Evolutionary conservation across 202 grass and related monocot species (phyloP).

Genomic region (Setaria italica): DNA sequence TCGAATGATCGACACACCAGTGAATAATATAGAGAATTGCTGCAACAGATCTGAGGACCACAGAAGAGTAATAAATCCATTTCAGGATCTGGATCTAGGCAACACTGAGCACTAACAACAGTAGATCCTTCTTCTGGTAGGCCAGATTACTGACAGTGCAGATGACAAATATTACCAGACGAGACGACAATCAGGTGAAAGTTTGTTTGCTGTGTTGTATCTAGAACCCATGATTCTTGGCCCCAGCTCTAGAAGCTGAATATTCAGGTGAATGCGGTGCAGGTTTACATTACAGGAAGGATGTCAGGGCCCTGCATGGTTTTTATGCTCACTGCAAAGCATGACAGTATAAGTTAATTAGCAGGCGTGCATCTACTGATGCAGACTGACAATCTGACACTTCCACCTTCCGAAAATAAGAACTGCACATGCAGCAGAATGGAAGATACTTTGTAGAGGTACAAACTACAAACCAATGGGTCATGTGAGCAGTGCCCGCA

Average conservation of each 20-base stretch:
- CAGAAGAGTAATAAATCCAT: slow-evolving; percentile 2
- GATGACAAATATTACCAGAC: background rate
- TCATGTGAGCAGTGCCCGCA: slow-evolving; percentile 47
- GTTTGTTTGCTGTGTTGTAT: background rate
- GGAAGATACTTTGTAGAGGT: slow-evolving; percentile 19
- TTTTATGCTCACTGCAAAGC: background rate
- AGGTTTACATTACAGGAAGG: background rate
- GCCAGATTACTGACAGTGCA: background rate
- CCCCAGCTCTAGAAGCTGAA: slow-evolving; percentile 4
- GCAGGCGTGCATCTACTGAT: background rate
- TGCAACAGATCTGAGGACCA: slow-evolving; percentile 47
- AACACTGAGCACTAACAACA: slow-evolving; percentile 10
- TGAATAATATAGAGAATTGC: slow-evolving; percentile 7
- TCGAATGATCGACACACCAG: background rate
- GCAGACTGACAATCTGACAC: slow-evolving; percentile 5
- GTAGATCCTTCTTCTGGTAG: slow-evolving; percentile 33
- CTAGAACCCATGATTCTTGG: background rate
- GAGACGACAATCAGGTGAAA: background rate
- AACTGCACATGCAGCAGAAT: slow-evolving; percentile 32
- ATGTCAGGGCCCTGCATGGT: background rate
- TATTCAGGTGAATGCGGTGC: slow-evolving; percentile 5
- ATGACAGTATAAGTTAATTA: background rate
- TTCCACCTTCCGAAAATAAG: background rate
- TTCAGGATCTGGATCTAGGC: slow-evolving; percentile 44
- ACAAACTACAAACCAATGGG: background rate